Conservation (phyloP, 495 filamentous ascomycete species). For the Penicillium manginii region DNA sequence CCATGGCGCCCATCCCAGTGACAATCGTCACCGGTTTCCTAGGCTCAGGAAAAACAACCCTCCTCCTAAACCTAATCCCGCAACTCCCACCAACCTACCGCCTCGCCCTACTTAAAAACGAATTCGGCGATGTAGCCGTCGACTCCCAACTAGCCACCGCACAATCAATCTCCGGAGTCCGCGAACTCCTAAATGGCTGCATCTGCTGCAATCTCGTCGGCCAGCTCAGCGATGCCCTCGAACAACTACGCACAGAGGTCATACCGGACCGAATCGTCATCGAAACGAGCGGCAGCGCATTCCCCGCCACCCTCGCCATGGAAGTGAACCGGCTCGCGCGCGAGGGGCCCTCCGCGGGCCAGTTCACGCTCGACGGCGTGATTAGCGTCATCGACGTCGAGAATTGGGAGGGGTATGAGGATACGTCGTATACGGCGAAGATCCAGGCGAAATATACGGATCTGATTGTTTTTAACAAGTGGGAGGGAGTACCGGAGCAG, state of each 20-base stretch:
- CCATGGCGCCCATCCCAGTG: conserved; percentile 75
- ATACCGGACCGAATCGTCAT: conserved; percentile 85
- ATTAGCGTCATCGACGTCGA: conserved; percentile 93
- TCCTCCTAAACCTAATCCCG: conserved; percentile 86
- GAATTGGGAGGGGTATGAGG: conserved; percentile 95
- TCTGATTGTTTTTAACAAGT: conserved; percentile 93
- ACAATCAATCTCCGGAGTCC: conserved; percentile 81
- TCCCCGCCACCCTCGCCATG: conserved; percentile 89
- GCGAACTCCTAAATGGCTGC: conserved; percentile 92
- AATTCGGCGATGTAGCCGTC: conserved; percentile 92
- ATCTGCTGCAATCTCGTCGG: conserved; percentile 99
- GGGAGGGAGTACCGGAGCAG: conserved; percentile 74
- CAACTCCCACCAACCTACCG: conserved; percentile 79
- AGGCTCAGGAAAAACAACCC: conserved; percentile 91
- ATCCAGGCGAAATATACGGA: conserved; percentile 90
- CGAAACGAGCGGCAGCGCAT: conserved; percentile 87
- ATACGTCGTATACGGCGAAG: conserved; percentile 85
- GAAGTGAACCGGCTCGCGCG: conserved; percentile 82
- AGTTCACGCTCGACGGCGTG: conserved; percentile 84
- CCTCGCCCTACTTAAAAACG: conserved; percentile 95
- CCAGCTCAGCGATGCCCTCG: conserved; percentile 78
- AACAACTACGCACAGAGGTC: conserved; percentile 63
- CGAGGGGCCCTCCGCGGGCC: conserved; percentile 42
- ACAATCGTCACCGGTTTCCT: conserved; percentile 96
- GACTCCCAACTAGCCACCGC: conserved; percentile 88